Base-by-base conservation (phyloP, 257 asterid genomes). In the Ilex asprella region DNA sequence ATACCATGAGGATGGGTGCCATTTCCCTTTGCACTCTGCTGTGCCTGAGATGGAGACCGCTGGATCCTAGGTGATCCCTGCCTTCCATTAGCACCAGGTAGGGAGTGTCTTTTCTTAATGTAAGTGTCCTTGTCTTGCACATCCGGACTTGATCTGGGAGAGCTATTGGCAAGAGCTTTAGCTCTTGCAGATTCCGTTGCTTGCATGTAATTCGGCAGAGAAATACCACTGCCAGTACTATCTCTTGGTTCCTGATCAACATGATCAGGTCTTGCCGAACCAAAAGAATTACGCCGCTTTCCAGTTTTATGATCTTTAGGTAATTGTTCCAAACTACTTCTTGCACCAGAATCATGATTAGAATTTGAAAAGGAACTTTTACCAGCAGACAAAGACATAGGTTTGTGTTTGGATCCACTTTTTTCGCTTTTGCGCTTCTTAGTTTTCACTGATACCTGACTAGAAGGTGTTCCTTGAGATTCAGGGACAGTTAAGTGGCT, bases 141-240 rank as follows among this genome's bases (percentile, higher is more conserved):
- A 66, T 93, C 99, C 12, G 99, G 99, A 74, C 97, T 93, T 49
- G 96, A 90, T 70, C 86, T 87, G 9, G 97, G 99, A 35, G 97
- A 93, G 59, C 75, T 82, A 76, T 65, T 77, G 15, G 86, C 70
- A 61, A 89, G 76, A 62, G 88, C 89, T 80, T 93, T 93, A 61
- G 96, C 96, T 75, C 76, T 90, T 63, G 99, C 99, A 66, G 99
- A 89, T 73, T 93, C 83, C 53, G 99, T 93, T 3, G 99, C 95
- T 74, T 93, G 99, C 99, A 93, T 93, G 78, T 93, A 93, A 71
- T 95, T 86, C 4, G 99, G 99, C 57, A 93, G 80, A 63, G 94
- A 61, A 67, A 61, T 84, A 64, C 41, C 8, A 35, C 92, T 83
- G 80, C 80, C 80, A 60, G 79, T 82, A 67, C 84, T 86, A 65